Evolutionary conservation across 208 protist species (phyloP).

Genomic region (Lotmaria passim): DNA sequence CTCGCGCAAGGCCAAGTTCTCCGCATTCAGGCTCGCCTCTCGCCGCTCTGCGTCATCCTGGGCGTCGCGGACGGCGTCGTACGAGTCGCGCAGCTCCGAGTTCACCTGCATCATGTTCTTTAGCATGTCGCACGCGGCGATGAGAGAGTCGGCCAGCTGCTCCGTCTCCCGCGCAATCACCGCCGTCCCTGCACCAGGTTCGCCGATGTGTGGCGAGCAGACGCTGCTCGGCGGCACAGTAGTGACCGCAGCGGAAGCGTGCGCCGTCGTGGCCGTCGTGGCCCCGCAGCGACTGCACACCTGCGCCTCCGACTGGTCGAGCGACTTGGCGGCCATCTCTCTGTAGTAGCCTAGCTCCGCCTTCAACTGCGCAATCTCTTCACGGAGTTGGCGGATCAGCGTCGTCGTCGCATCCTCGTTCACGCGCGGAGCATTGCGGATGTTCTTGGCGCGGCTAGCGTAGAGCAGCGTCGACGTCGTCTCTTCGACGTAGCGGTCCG

Average conservation of each 20-base stretch:
- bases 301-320: slow-evolving; percentile 17
- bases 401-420: slow-evolving; percentile 82
- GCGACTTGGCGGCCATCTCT: slow-evolving; percentile 35
- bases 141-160: slow-evolving; percentile 74
- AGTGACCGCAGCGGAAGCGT: too few species aligned
- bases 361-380: slow-evolving; percentile 79
- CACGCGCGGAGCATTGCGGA: slow-evolving; percentile 83
- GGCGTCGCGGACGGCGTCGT: slow-evolving; percentile 58
- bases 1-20: slow-evolving; percentile 86
- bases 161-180: slow-evolving; percentile 28
- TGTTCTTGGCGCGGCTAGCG: slow-evolving; percentile 86
- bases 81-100: slow-evolving; percentile 74
- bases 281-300: slow-evolving; percentile 14
- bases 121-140: slow-evolving; percentile 79
- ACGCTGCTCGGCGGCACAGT: too few species aligned
- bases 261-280: neutral
- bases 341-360: slow-evolving; percentile 82
- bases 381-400: slow-evolving; percentile 71
- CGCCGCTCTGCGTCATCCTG: slow-evolving; percentile 49
- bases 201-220: neutral
- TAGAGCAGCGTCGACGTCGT: slow-evolving; percentile 92
- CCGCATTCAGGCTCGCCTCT: slow-evolving; percentile 82
- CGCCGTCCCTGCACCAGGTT: neutral
- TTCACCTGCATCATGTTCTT: slow-evolving; percentile 79
- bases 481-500: slow-evolving; percentile 86